These are phyloP conservation scores for Thermothielavioides terrestris DNA, from an alignment of 495 filamentous ascomycete species.

Conservation along the genomic window DNA sequence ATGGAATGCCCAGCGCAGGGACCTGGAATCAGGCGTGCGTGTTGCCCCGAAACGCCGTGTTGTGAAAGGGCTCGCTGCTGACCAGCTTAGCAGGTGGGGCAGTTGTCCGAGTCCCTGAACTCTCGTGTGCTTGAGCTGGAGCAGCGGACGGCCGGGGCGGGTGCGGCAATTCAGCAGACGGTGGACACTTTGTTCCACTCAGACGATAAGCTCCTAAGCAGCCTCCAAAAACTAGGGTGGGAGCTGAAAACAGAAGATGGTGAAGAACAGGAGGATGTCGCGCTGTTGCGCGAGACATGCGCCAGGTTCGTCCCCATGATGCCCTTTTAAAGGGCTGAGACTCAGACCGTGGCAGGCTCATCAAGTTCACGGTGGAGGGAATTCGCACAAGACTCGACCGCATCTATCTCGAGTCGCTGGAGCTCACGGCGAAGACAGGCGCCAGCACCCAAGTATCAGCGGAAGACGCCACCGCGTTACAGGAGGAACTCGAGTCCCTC, in stretches of 20 bases:
- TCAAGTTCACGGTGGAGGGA: slow-evolving; percentile 42
- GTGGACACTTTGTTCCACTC: slow-evolving; percentile 31
- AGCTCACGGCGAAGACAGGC: slow-evolving; percentile 16
- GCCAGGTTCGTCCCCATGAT: slow-evolving; percentile 17
- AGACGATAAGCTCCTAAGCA: slow-evolving; percentile 40
- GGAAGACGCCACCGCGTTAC: slow-evolving; percentile 35
- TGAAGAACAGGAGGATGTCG: slow-evolving; percentile 28
- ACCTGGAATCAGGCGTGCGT: slow-evolving; percentile 25
- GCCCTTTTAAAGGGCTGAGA: background rate
- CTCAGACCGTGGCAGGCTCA: slow-evolving; percentile 25
- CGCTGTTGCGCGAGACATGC: slow-evolving; percentile 36
- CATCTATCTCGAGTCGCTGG: slow-evolving; percentile 36
- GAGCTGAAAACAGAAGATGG: slow-evolving; percentile 36
- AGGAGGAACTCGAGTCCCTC: slow-evolving; percentile 53
- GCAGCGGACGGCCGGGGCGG: slow-evolving; percentile 21
- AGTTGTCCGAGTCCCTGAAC: slow-evolving; percentile 31
- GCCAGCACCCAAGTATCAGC: slow-evolving; percentile 10
- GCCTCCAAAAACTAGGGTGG: slow-evolving; percentile 41
- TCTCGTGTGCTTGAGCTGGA: slow-evolving; percentile 35
- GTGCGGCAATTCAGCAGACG: slow-evolving; percentile 23
- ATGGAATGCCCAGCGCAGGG: slow-evolving; percentile 26
- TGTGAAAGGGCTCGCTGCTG: background rate
- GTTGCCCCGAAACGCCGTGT: background rate
- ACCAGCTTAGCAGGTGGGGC: slow-evolving; percentile 26
- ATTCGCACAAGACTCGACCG: slow-evolving; percentile 39